Percentiles rank a stretch among this genome's conserved stretches.
phyloP scores from a whole-genome alignment of 1,139 yeast genomes.

The Lodderomyces pseudojiufengensis region DNA sequence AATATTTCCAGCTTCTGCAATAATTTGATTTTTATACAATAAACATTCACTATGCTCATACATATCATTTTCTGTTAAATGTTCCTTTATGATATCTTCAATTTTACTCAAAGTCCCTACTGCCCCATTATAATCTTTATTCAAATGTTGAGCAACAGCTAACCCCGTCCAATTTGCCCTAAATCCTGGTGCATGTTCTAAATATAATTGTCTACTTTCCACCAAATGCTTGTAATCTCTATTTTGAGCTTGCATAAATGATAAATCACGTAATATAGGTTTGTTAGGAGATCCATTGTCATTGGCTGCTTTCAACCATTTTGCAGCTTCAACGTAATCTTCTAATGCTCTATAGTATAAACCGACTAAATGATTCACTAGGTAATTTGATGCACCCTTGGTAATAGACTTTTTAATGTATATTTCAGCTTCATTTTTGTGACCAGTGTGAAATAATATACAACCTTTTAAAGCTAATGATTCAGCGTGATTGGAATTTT shows the following conservation, averaged over 20 bases:
- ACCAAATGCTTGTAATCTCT: slow-evolving; percentile 68
- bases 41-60: slow-evolving; percentile 79
- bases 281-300: slow-evolving; percentile 77
- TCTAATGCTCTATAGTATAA: slow-evolving; percentile 71
- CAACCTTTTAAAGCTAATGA: slow-evolving; percentile 85
- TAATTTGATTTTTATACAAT: slow-evolving; percentile 66
- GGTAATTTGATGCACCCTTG: slow-evolving; percentile 56
- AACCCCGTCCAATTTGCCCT: slow-evolving; percentile 91
- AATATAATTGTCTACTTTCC: slow-evolving; percentile 60
- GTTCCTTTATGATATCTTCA: slow-evolving; percentile 68
- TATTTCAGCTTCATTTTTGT: slow-evolving; percentile 60
- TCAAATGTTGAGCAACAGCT: slow-evolving; percentile 82
- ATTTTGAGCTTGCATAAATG: slow-evolving; percentile 73
- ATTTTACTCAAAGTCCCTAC: slow-evolving; percentile 69
- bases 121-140: slow-evolving; percentile 63
- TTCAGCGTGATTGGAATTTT: slow-evolving; percentile 73
- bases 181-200: slow-evolving; percentile 71
- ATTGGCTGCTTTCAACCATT: slow-evolving; percentile 74
- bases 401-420: slow-evolving; percentile 59
- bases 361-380: slow-evolving; percentile 84
- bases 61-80: slow-evolving; percentile 60
- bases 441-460: slow-evolving; percentile 37
- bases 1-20: slow-evolving; percentile 62
- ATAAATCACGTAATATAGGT: slow-evolving; percentile 78
- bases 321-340: slow-evolving; percentile 73